Percentiles rank a stretch among this genome's conserved stretches.
Evolutionary conservation across 2,329 filamentous ascomycete species (phyloP).

Genomic region (Didymella segeticola): DNA sequence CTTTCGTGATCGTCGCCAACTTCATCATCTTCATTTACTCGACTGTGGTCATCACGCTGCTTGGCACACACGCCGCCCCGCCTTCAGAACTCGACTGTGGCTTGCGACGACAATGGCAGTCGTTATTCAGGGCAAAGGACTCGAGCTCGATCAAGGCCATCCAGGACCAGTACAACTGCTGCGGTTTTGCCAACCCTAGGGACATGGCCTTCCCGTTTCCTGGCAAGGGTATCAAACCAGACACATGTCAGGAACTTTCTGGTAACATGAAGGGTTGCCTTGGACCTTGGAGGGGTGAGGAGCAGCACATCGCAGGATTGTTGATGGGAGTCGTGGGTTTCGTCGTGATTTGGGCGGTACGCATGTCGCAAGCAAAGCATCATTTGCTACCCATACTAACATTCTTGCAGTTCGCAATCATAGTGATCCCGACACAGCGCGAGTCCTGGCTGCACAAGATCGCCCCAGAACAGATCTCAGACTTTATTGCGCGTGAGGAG

Average conservation of each 20-base stretch:
- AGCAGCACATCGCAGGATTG: conserved; percentile 62
- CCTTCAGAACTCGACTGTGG: conserved; percentile 57
- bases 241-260: conserved; percentile 57
- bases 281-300: conserved; percentile 62
- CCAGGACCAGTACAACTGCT: conserved; percentile 72
- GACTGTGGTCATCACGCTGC: conserved; percentile 54
- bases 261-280: conserved; percentile 58
- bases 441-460: conserved; percentile 43
- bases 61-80: conserved; percentile 53
- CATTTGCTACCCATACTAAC: neutral
- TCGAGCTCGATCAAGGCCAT: conserved; percentile 61
- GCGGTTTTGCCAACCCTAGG: conserved; percentile 64
- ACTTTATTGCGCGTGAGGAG: conserved; percentile 40
- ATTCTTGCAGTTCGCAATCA: conserved; percentile 36
- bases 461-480: conserved; percentile 41
- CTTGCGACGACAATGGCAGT: conserved; percentile 64
- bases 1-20: conserved; percentile 49
- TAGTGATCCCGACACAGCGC: conserved; percentile 37
- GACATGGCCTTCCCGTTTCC: conserved; percentile 72
- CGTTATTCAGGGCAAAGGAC: conserved; percentile 61
- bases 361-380: neutral
- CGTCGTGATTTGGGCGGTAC: conserved; percentile 41
- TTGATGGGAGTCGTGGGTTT: conserved; percentile 58
- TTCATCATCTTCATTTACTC: conserved; percentile 51
- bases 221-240: conserved; percentile 33